Evolutionary conservation across 1,284 basidiomycete genomes (phyloP), one percentile per base, ranked within the genome.

Genomic region (Tylopilus orsonianus): DNA sequence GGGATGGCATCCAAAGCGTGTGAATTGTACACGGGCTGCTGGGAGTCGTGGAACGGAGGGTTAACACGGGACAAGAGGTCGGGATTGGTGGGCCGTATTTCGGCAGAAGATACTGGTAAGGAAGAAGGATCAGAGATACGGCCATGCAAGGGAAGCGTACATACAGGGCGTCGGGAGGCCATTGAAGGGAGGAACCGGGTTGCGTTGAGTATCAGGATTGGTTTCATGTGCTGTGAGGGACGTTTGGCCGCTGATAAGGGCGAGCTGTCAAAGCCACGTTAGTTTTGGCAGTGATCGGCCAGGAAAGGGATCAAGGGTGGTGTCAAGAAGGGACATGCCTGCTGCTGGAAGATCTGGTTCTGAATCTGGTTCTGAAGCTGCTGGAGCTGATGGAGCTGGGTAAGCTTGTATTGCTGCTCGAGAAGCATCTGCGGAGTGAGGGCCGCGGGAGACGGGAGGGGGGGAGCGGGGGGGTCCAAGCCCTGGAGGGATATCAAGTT

Each of bases 321-420:
- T n/a, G 23, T 16, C 27, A 24, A 22, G 26, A 34, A 44, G 9
- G 13, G 45, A 57, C 74, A 47, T 56, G 84, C 88, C 81, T 90
- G 88, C 61, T 90, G 88, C 58, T 90, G 88, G 49, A 91, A 85
- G 50, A 91, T 88, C 72, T 90, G 85, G 48, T 81, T 83, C 64
- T 90, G 88, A 48, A 91, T 88, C 70, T 90, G 85, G 50, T 82
- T 83, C 61, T 90, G 88, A 1, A 90, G 71, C 60, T 88, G 83
- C 58, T 87, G 86, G 4, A 90, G 71, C 61, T 88, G 85, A 49
- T 89, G 86, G 2, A 90, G 69, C 63, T 87, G 85, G 1, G 77
- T 76, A 39, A 89, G 72, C 63, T 84, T 85, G 67, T 86, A 77
- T 62, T 88, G 85, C 56, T 81, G 76, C 56, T 87, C 76, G 44